Percentiles rank a stretch among this genome's conserved stretches.
phyloP scores from a whole-genome alignment of 441 rosid species.

The Macaranga tanarius region DNA sequence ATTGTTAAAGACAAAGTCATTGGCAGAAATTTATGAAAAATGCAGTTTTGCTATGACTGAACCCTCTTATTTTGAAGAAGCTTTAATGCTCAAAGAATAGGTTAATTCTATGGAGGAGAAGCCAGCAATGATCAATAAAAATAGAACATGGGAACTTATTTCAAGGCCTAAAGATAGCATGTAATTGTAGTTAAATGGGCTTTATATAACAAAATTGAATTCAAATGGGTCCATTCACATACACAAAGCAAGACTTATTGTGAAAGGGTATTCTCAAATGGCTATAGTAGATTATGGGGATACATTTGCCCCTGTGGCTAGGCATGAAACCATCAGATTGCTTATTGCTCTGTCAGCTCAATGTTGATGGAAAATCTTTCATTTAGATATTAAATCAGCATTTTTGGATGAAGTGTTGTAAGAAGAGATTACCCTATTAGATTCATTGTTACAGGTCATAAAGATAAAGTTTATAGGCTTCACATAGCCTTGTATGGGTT shows the following conservation, averaged over 20 bases:
- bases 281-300: neutral
- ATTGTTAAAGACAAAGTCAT: neutral
- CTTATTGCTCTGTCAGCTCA: neutral
- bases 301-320: neutral
- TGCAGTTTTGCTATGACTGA: neutral
- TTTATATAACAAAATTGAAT: neutral
- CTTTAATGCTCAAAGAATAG: neutral
- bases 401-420: neutral
- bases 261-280: neutral
- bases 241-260: neutral
- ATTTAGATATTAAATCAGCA: slow-evolving; percentile 1
- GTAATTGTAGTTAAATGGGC: neutral
- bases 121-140: neutral
- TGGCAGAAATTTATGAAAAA: neutral
- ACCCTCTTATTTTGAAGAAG: neutral
- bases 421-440: slow-evolving; percentile 11
- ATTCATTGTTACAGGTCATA: neutral
- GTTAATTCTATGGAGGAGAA: neutral
- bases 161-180: neutral
- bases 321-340: neutral
- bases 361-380: neutral
- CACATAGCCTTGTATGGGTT: too few species aligned
- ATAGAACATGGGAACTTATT: neutral
- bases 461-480: neutral
- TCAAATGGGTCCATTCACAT: neutral